phyloP scores from a whole-genome alignment of 2,329 filamentous ascomycete species.

The Cryphonectria japonica region DNA sequence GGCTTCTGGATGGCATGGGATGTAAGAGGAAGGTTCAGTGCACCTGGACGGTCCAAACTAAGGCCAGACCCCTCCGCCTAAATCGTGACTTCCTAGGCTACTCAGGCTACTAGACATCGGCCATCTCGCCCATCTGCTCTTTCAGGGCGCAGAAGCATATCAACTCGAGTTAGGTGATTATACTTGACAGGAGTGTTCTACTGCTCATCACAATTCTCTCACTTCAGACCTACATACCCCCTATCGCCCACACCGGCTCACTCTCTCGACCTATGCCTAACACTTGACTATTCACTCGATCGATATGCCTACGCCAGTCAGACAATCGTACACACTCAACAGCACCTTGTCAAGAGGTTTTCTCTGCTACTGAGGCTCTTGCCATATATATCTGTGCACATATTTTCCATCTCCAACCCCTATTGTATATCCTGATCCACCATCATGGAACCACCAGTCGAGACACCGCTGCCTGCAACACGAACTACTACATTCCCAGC shows the following conservation, averaged over 20 bases:
- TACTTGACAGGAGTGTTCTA: not conserved
- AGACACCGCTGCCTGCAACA: constrained; percentile 3
- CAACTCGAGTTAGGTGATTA: not conserved
- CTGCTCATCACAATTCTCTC: not conserved
- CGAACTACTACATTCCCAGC: not conserved
- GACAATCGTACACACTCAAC: constrained; percentile 9
- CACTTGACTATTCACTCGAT: not conserved
- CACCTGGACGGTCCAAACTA: not conserved
- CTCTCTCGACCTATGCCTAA: not conserved
- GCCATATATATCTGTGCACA: too few species aligned
- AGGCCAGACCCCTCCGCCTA: not conserved
- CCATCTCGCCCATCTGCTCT: not conserved
- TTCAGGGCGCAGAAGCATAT: not conserved
- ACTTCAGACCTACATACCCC: not conserved
- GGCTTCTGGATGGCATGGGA: not conserved
- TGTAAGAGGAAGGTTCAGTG: not conserved
- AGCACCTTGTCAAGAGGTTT: not conserved
- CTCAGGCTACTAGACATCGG: not conserved
- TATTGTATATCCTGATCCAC: not conserved
- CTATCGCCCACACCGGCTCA: not conserved
- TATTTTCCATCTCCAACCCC: not conserved
- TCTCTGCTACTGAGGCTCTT: not conserved
- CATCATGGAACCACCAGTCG: constrained; percentile 9
- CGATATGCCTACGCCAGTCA: constrained; percentile 21
- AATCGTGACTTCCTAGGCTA: not conserved